Evolutionary conservation across 164 flowering plant genomes (phyloP), one percentile per base, ranked within the genome.

Genomic region (Piper betle): DNA sequence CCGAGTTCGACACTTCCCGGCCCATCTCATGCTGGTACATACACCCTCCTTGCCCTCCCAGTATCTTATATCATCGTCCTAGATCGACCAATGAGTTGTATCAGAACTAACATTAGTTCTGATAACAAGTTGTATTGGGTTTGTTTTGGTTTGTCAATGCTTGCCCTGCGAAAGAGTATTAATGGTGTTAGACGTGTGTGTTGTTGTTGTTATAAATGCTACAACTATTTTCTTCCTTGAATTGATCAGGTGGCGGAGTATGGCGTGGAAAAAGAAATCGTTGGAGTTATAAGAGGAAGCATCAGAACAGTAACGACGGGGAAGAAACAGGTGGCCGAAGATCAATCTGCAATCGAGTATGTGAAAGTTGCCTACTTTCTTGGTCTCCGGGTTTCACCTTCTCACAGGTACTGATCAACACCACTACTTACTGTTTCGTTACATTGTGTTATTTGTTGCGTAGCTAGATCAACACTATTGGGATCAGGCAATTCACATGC

Each of bases 351-450:
- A 6, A 62, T 40, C 12, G 33, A 25, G 33, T 78, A 72, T 68
- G 82, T 66, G 3, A 85, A 79, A 59, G 63, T 81, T 37, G 87
- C 80, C 52, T 83, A 82, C 69, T 63, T 87, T 66, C 75, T 87
- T n/a, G 95, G 95, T 0, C 74, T 87, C 5, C 62, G 95, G 39
- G 91, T 87, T 39, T 81, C 83, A 12, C 77, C 88, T 1, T 10
- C 67, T 8, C 83, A 81, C 78, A 79, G 91, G 95, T 83, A 16
- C 33, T 0, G n/a, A 16, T 46, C 59, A 54, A 56, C 55, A 25
- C 61, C 55, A 58, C 53, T 55, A 17, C 67, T 55, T 57, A 42
- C 46, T 25, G 33, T 25, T 25, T 25, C 33, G 33, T 25, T 25
- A 25, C 33, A 25, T 2, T 25, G 33, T 25, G 33, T 25, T 25